Evolutionary conservation across 805 yeast species (phyloP), one percentile per base, ranked within the genome.

Genomic region (Ogataea ramenticola): DNA sequence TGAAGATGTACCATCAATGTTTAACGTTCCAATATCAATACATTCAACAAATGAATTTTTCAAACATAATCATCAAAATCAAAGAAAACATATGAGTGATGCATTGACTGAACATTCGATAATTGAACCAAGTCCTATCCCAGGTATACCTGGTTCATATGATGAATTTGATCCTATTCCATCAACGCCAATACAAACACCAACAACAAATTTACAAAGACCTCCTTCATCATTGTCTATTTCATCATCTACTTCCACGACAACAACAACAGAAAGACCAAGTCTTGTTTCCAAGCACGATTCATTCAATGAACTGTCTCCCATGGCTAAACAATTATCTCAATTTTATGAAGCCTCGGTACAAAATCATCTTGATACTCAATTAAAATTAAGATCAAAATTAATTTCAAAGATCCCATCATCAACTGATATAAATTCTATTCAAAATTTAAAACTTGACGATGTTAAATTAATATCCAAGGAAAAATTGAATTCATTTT

Each of bases 381-480:
- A 67, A 48, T 49, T 71, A n/a, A 43, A 53, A 17, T 62, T 64
- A 43, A 52, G 78, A 31, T 55, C 64, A 2, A 53, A 53, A 21
- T 58, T 68, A 6, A 57, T 66, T 21, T 61, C 56, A 39, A 54
- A 57, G 17, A 47, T 72, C 24, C 77, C 77, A 10, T 46, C 61
- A 17, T 64, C 64, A 22, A 36, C 53, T 64, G 27, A 64, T 60
- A 46, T 60, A 57, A 22, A 70, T 68, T 1, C 45, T 41, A 31
- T 48, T n/a, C 60, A 68, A 30, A 57, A 56, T 15, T 55, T 60
- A 19, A 72, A 72, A 3, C 57, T 81, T 47, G 89, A 82, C 43
- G 87, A 82, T 57, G 61, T 78, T 47, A 62, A 67, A 40, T 61
- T 84, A 31, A 72, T 83, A 1, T 81, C 88, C 1, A 72, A 69